Base-by-base conservation (phyloP, 2,329 filamentous ascomycete genomes). In the Fusarium pseudocircinatum region DNA sequence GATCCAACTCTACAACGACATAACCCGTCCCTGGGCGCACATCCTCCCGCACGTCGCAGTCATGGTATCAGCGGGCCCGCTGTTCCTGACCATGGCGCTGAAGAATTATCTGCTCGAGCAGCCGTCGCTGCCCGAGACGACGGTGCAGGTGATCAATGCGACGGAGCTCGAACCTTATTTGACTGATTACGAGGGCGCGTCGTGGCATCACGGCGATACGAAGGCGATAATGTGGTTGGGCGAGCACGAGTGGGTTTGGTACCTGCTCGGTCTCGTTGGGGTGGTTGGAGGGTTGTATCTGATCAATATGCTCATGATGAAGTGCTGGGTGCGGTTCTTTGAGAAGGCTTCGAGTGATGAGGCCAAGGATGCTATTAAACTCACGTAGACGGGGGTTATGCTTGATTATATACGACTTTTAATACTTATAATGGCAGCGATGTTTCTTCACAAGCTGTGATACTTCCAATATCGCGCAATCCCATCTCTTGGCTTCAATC, bases 1-100 rank as follows among this genome's bases (percentile, higher is more conserved):
- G 18, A 84, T 95, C n/a, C 87, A 89, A 64, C 53, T 68, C 46
- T 85, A 86, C 61, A 94, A 93, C 81, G 87, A 93, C 78, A 70
- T 79, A 36, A 81, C 79, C 26, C 87, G 89, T 67, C 89, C 88
- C 72, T 95, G 93, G 92, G 75, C 78, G 78, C 90, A 43, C 80
- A 91, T 69, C 88, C 91, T 22, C 56, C 84, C 84, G 1, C 94
- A 95, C 81, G 92, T 93, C 77, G 94, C 92, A 30, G 92, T 95
- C 76, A 95, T 95, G 93, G 91, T 92, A 52, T 91, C 90, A 15
- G 93, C 93, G 0, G 93, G 93, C 0, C 93, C 93, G 1, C 84
- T 95, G 36, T 95, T 94, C 83, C 82, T 95, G 50, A 93, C 90
- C 63, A 88, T 95, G 44, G 88, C 94, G 67, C 93, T 93, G 91